phyloP scores from a whole-genome alignment of 2,329 filamentous ascomycete species.

The Trichoderma oligosporum region DNA sequence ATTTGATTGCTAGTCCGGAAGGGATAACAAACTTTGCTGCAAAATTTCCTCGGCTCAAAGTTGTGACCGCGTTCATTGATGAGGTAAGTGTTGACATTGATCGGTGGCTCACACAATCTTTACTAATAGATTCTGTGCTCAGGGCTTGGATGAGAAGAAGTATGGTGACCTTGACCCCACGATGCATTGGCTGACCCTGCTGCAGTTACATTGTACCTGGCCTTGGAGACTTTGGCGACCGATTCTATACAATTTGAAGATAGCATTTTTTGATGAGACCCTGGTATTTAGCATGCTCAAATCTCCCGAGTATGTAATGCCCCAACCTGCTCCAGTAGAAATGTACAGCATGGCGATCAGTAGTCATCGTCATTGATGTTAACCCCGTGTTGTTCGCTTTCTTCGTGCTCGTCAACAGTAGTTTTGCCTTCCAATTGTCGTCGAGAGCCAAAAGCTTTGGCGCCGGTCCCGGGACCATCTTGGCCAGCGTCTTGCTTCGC shows the following conservation, averaged over 20 bases:
- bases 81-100: constrained; percentile 45
- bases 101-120: not conserved
- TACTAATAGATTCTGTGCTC: constrained; percentile 20
- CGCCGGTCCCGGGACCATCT: constrained; percentile 29
- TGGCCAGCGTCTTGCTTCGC: constrained; percentile 43
- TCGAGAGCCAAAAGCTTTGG: constrained; percentile 25
- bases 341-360: constrained; percentile 32
- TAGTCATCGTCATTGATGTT: constrained; percentile 57
- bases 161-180: constrained; percentile 41
- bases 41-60: constrained; percentile 81
- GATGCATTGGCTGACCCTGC: constrained; percentile 35
- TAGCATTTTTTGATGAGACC: not conserved
- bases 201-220: constrained; percentile 89
- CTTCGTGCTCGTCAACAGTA: constrained; percentile 43
- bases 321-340: constrained; percentile 1
- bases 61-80: constrained; percentile 95
- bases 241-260: constrained; percentile 82
- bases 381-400: constrained; percentile 51
- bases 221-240: constrained; percentile 90
- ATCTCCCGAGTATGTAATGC: constrained; percentile 4
- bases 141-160: constrained; percentile 97
- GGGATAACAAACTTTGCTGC: constrained; percentile 85
- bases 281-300: constrained; percentile 3
- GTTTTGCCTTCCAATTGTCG: constrained; percentile 26
- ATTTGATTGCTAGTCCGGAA: constrained; percentile 94